Conservation (phyloP, 495 filamentous ascomycete genomes). For the Penicillium goetzii region DNA sequence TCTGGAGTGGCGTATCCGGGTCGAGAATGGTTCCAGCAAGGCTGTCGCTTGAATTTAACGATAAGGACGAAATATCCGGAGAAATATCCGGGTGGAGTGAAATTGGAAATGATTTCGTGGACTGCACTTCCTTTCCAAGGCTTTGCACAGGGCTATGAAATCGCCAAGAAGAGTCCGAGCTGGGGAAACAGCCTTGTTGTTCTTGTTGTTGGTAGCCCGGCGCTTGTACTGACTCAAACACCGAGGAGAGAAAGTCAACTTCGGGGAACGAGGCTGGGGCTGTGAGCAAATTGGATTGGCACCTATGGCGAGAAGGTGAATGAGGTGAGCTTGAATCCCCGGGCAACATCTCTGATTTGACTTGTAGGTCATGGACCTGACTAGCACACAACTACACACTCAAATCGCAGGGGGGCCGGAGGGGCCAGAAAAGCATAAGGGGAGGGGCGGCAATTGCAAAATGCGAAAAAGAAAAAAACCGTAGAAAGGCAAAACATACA, state of each 20-base stretch:
- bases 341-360: conserved; percentile 28
- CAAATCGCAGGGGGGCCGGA: conserved; percentile 22
- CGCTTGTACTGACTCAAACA: conserved; percentile 26
- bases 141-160: conserved; percentile 17
- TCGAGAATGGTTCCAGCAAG: conserved; percentile 16
- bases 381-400: conserved; percentile 20
- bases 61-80: conserved; percentile 18
- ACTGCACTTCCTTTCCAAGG: conserved; percentile 12
- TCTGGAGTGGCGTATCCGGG: conserved; percentile 15
- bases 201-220: conserved; percentile 18
- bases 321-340: conserved; percentile 30
- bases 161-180: conserved; percentile 19
- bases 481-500: conserved; percentile 27
- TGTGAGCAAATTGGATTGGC: conserved; percentile 17
- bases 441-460: conserved; percentile 8
- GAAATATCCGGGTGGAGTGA: conserved; percentile 20
- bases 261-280: conserved; percentile 20
- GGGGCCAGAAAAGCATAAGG: conserved; percentile 19
- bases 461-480: conserved; percentile 18
- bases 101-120: conserved; percentile 13
- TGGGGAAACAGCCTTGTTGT: conserved; percentile 14
- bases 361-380: conserved; percentile 24
- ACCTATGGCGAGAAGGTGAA: conserved; percentile 24
- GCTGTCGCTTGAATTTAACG: conserved; percentile 16
- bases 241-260: conserved; percentile 13